Conservation (phyloP, 768 basidiomycete genomes). For the Ramaria sp. region DNA sequence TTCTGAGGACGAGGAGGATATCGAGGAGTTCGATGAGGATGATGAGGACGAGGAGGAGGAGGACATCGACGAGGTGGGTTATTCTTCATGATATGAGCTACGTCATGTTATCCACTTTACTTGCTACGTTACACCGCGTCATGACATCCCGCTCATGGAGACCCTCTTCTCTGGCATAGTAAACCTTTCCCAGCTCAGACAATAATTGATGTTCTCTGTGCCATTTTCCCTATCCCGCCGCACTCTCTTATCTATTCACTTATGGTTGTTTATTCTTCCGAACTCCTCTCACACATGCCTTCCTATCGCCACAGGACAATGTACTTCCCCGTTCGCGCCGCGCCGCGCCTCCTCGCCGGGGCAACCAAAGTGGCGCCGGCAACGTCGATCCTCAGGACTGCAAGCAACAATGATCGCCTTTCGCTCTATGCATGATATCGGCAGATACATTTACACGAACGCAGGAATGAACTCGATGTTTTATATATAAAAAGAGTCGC, state of each 20-base stretch:
- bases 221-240: too few relatives aligned
- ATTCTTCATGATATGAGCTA: constrained; percentile 2
- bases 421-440: not conserved
- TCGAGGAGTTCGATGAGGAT: constrained; percentile 16
- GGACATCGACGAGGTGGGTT: constrained; percentile 43
- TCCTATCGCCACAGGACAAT: constrained; percentile 45
- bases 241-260: not conserved
- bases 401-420: constrained; percentile 66
- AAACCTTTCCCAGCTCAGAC: not conserved
- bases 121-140: not conserved
- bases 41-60: constrained; percentile 41
- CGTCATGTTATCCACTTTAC: not conserved
- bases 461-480: not conserved
- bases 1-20: constrained; percentile 24
- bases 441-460: not conserved
- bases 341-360: constrained; percentile 47
- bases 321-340: constrained; percentile 43
- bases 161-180: not conserved
- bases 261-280: not conserved
- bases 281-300: not conserved
- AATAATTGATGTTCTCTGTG: too few relatives aligned
- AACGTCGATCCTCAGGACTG: constrained; percentile 76
- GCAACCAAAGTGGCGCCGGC: constrained; percentile 27
- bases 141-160: too few relatives aligned
- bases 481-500: not conserved